phyloP scores from a whole-genome alignment of 768 basidiomycete species.

The Tulasnella sp. region DNA sequence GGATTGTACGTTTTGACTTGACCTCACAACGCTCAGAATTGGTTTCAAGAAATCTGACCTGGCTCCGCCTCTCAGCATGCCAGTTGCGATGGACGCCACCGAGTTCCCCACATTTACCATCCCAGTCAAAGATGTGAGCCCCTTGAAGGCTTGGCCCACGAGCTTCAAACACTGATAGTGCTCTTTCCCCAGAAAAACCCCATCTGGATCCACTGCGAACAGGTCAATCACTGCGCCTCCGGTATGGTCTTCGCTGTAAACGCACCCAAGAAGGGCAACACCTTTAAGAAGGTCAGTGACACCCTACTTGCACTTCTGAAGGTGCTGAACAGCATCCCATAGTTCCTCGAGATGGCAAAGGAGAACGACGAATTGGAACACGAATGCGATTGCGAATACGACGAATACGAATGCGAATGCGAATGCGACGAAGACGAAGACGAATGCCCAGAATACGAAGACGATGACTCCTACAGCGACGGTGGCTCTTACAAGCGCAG shows the following conservation, averaged over 20 bases:
- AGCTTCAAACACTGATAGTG: neutral
- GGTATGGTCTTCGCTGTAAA: conserved; percentile 18
- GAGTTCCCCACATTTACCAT: neutral
- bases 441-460: no score
- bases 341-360: neutral
- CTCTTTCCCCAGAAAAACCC: neutral
- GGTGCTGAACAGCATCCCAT: neutral
- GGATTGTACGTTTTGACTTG: neutral
- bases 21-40: neutral
- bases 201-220: conserved; percentile 15
- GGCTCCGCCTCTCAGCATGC: neutral
- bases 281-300: conserved; percentile 3
- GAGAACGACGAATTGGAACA: no score
- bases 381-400: no score
- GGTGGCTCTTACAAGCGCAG: no score
- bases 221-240: conserved; percentile 13
- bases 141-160: neutral
- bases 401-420: no score
- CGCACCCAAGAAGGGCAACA: conserved; percentile 12
- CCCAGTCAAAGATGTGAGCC: conserved; percentile 1
- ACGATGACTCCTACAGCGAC: no score
- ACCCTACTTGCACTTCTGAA: neutral
- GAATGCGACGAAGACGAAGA: no score
- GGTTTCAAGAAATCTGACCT: neutral
- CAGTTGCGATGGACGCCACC: neutral